Percentiles rank a stretch among this genome's conserved stretches.
phyloP scores from a whole-genome alignment of 1,284 basidiomycete species.

The Trichosporon ovoides region DNA sequence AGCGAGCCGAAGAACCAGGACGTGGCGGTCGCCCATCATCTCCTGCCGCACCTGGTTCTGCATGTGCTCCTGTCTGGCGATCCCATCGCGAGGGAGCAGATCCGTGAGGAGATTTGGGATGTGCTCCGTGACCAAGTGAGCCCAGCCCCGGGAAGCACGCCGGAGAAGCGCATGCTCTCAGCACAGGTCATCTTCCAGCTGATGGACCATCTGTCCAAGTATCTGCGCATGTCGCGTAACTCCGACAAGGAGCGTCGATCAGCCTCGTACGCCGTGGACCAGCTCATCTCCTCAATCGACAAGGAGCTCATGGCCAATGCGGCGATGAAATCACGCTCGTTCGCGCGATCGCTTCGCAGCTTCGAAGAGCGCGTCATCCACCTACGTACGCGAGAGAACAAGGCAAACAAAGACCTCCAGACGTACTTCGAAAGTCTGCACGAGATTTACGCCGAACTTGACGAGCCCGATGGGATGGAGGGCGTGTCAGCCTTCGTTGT shows the following conservation, averaged over 20 bases:
- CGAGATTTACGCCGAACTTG: conserved; percentile 90
- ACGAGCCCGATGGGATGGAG: conserved; percentile 99
- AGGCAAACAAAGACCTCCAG: conserved; percentile 57
- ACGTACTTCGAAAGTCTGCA: conserved; percentile 86
- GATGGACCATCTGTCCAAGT: conserved; percentile 90
- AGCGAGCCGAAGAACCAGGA: conserved; percentile 80
- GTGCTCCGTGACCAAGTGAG: conserved; percentile 85
- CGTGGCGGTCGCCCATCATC: conserved; percentile 79
- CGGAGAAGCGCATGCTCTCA: conserved; percentile 75
- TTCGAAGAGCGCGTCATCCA: conserved; percentile 73
- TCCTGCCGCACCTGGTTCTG: conserved; percentile 88
- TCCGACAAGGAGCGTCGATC: conserved; percentile 53
- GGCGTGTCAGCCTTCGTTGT: conserved; percentile 87
- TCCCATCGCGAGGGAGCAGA: conserved; percentile 59
- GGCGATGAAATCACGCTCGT: conserved; percentile 88
- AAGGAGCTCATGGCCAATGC: conserved; percentile 87
- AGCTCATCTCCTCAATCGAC: conserved; percentile 74
- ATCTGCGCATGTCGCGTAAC: conserved; percentile 59
- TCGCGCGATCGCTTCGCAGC: conserved; percentile 88
- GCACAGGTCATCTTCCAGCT: conserved; percentile 93
- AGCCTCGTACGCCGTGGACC: conserved; percentile 60
- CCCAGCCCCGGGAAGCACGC: conserved; percentile 55
- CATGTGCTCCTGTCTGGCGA: conserved; percentile 76
- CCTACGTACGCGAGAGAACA: conserved; percentile 52
- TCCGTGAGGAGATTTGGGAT: conserved; percentile 70